Conservation (phyloP, 192 early-diverging fungal genomes). For the Borealophlyctis nickersoniae region DNA sequence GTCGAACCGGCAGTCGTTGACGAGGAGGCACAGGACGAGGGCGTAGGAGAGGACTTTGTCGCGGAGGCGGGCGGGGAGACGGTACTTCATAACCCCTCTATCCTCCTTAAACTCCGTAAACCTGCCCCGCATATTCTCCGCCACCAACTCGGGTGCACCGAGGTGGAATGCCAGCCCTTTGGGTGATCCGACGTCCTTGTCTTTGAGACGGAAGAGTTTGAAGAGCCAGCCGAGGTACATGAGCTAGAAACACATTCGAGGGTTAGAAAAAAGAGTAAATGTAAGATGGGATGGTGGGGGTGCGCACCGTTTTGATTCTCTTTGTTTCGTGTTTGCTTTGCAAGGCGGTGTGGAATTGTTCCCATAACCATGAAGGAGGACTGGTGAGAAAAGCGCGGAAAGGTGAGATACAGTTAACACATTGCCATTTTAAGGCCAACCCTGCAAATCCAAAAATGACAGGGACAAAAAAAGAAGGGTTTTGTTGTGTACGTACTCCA, state of each 20-base stretch:
- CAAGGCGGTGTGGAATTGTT: slow-evolving; percentile 20
- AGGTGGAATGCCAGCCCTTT: slow-evolving; percentile 41
- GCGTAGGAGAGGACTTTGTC: slow-evolving; percentile 80
- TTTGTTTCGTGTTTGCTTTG: slow-evolving; percentile 25
- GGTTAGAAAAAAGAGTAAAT: background rate
- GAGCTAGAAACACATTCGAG: slow-evolving; percentile 27
- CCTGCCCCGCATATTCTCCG: slow-evolving; percentile 56
- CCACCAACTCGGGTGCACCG: slow-evolving; percentile 54
- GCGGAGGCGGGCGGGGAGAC: slow-evolving; percentile 47
- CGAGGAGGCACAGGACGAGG: slow-evolving; percentile 62
- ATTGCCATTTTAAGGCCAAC: too few species aligned
- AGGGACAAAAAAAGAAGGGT: background rate
- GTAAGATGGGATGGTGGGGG: background rate
- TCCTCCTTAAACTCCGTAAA: slow-evolving; percentile 60
- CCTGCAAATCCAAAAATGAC: background rate
- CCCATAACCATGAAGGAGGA: slow-evolving; percentile 32
- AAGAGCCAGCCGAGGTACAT: slow-evolving; percentile 79
- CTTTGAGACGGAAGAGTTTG: slow-evolving; percentile 56
- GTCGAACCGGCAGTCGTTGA: slow-evolving; percentile 71
- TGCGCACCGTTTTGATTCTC: slow-evolving; percentile 26
- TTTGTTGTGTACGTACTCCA: slow-evolving; percentile 25
- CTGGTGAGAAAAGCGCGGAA: slow-evolving; percentile 15
- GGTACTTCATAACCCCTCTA: slow-evolving; percentile 20
- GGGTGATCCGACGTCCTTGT: slow-evolving; percentile 44
- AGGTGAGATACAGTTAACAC: too few species aligned